Evolutionary conservation across 225 moss, liverwort and hornwort species (phyloP), one percentile per base, ranked within the genome.

Genomic region (Pseudoscleropodium purum): DNA sequence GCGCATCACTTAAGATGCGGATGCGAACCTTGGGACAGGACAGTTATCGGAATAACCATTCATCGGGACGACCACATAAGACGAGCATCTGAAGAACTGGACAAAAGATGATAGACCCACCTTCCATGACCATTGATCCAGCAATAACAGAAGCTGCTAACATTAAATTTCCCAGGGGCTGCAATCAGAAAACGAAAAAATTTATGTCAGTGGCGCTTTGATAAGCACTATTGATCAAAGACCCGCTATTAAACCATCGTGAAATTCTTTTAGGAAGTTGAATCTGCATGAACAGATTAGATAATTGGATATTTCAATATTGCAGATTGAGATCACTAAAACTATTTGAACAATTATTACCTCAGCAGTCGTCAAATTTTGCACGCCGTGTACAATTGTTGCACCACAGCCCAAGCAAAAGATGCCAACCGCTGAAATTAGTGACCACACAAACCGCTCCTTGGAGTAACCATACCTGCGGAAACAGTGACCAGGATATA

Each of bases 391-490:
- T 84, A 99, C 95, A 89, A 99, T 99, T 84, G 99, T 99, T 84
- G 99, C 99, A 89, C 99, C 99, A 90, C 97, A 93, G 85, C 99
- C 99, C 91, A 99, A 95, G 92, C 99, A 99, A 91, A 99, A 99
- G 89, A 99, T 99, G 84, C 99, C 99, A 83, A 99, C 99, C 31
- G 99, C 99, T 91, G 99, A 99, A 90, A 99, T 99, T 62, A 99
- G 87, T 70, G 99, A 99, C 99, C 99, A 99, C 74, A 99, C 97
- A 93, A 99, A 99, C 70, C 97, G 96, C 90, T 99, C 99, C 92
- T 87, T 99, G 54, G 95, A 94, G 89, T 99, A 99, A 60, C 99
- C 99, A 91, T 99, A 99, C 85, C 99, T 99, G 92, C 87, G 80
- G 51, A 13, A 89, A 91, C 63, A 91, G 86, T 80, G 77, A 92